A percentile compares a stretch with the other conserved stretches of the same genome.
Conservation (phyloP, 371 early-diverging fungal species). For the Mucor velutinosus region DNA sequence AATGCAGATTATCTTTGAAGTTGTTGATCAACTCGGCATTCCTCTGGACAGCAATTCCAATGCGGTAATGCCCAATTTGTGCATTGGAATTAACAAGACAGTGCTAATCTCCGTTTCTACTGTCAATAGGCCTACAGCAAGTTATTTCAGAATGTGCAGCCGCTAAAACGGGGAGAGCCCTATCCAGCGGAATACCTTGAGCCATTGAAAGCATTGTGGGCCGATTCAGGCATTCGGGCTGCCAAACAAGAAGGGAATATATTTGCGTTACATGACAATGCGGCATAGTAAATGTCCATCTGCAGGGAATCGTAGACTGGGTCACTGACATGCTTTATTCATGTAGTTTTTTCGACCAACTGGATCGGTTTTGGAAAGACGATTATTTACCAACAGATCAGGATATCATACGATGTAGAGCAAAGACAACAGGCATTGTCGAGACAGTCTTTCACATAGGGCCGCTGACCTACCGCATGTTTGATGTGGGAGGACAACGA, state of each 20-base stretch:
- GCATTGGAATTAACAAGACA: background rate
- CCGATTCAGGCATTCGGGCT: slow-evolving; percentile 72
- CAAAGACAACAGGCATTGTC: slow-evolving; percentile 84
- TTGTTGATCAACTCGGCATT: slow-evolving; percentile 44
- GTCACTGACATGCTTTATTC: background rate
- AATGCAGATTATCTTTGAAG: slow-evolving; percentile 63
- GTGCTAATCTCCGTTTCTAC: background rate
- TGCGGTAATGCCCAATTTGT: background rate
- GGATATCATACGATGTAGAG: slow-evolving; percentile 82
- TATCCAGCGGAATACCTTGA: slow-evolving; percentile 72
- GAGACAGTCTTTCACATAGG: slow-evolving; percentile 77
- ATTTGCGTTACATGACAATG: slow-evolving; percentile 83
- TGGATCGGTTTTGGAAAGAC: slow-evolving; percentile 11
- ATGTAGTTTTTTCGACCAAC: slow-evolving; percentile 11
- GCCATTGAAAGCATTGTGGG: slow-evolving; percentile 76
- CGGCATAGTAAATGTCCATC: slow-evolving; percentile 54
- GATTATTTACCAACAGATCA: slow-evolving; percentile 50
- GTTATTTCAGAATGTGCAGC: slow-evolving; percentile 35
- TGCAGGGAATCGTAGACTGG: background rate
- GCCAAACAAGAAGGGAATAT: slow-evolving; percentile 63
- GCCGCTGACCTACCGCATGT: slow-evolving; percentile 61
- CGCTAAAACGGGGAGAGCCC: slow-evolving; percentile 54
- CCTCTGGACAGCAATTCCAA: slow-evolving; percentile 11
- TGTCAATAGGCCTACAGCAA: slow-evolving; percentile 23
- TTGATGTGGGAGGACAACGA: slow-evolving; percentile 81